Base-by-base conservation (phyloP, 2,329 filamentous ascomycete genomes). In the Diaporthe humulicola region DNA sequence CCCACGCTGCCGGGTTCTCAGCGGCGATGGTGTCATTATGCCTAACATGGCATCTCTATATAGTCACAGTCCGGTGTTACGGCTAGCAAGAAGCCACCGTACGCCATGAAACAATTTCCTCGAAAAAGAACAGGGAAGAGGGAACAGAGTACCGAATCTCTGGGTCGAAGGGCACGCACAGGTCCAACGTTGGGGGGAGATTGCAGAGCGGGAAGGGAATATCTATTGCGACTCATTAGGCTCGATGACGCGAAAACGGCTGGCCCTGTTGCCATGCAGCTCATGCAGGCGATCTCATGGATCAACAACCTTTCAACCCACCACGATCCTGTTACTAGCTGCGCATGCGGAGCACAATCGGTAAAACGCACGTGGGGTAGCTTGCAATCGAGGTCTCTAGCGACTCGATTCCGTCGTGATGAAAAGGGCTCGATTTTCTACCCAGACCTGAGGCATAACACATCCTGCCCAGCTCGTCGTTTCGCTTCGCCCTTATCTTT, bases 161-260 rank as follows among this genome's bases (percentile, higher is more conserved):
- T 52, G 45, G 64, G 64, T 67, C 61, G 2, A 38, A 1, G 19
- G 28, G 40, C 40, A 10, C 6, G 17, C 40, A 36, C 36, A 48
- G 40, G 60, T n/a, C 40, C 40, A 19, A 66, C 40, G 25, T 5
- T 45, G 33, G 42, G n/a, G 25, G 48, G 60, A 50, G 19, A 48
- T 6, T 30, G 40, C 28, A 6, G 22, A 6, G 30, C 19, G 48
- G 45, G 42, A 28, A 19, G 36, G 40, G 36, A 64, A 64, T 38
- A 45, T 52, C 42, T 28, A 71, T 74, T 64, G 73, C 73, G 67
- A 71, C 25, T 64, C 36, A 71, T 74, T 74, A 74, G 73, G 67
- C 69, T 74, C 73, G 48, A 74, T 74, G 67, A 72, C 73, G 73
- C 36, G 40, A 72, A 57, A 38, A 22, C 64, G 45, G 45, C 45